phyloP scores from a whole-genome alignment of 176 grass and related monocot species.

The Ensete ventricosum region DNA sequence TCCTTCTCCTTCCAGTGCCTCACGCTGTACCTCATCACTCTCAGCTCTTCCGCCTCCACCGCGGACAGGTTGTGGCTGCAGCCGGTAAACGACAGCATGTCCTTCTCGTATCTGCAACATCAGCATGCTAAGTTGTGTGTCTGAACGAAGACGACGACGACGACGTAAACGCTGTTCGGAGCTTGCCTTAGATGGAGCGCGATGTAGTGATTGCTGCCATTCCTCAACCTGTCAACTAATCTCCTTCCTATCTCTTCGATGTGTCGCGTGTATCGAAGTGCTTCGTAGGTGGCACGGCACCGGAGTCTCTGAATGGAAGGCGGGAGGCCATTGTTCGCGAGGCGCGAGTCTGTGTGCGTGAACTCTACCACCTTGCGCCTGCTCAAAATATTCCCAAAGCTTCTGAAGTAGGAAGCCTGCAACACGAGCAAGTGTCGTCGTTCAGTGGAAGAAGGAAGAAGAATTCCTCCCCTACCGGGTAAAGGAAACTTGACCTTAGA shows the following conservation, averaged over 20 bases:
- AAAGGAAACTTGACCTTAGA: background rate
- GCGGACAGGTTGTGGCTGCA: constrained; percentile 55
- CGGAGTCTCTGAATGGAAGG: constrained; percentile 52
- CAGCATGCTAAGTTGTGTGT: background rate
- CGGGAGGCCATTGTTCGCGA: constrained; percentile 56
- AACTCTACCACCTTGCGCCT: constrained; percentile 52
- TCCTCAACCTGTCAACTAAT: constrained; percentile 41
- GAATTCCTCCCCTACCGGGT: too few species aligned
- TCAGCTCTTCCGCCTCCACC: constrained; percentile 42
- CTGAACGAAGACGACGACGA: background rate
- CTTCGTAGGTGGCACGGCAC: constrained; percentile 60
- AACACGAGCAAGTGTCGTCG: background rate
- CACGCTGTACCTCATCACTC: constrained; percentile 44
- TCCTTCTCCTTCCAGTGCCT: constrained; percentile 74
- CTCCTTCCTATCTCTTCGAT: constrained; percentile 40
- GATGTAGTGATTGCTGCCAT: constrained; percentile 33
- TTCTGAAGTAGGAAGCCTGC: constrained; percentile 60
- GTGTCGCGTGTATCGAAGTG: constrained; percentile 40
- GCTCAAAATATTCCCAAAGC: constrained; percentile 26
- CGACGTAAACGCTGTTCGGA: background rate
- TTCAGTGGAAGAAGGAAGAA: background rate
- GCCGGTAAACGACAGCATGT: constrained; percentile 71
- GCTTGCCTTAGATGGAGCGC: constrained; percentile 63
- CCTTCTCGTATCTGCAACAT: constrained; percentile 60
- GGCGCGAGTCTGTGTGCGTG: constrained; percentile 52